Conservation (phyloP, 495 filamentous ascomycete species). For the Tirmania nivea region DNA sequence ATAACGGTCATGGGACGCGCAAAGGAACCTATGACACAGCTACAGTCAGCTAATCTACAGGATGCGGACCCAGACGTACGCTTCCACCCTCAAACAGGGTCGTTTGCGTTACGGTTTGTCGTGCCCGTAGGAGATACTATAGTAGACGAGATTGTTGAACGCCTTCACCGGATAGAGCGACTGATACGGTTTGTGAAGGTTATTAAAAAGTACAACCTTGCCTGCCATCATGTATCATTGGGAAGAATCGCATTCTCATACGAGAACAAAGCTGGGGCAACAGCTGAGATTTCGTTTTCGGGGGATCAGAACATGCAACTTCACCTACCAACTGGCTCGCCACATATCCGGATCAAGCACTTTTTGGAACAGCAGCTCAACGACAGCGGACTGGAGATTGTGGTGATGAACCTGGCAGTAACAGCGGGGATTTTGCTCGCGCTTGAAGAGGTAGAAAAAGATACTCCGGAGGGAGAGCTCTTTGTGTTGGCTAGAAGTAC, state of each 20-base stretch:
- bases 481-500: constrained; percentile 24
- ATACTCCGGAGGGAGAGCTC: constrained; percentile 24
- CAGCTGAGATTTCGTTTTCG: background rate
- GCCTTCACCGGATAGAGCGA: constrained; percentile 38
- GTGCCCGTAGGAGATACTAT: constrained; percentile 34
- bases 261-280: constrained; percentile 10
- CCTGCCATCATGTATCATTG: constrained; percentile 35
- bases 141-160: constrained; percentile 30
- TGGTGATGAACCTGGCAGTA: constrained; percentile 31
- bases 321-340: constrained; percentile 40
- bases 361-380: constrained; percentile 42
- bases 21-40: constrained; percentile 9
- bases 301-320: constrained; percentile 24
- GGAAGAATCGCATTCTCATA: constrained; percentile 43
- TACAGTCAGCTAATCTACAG: constrained; percentile 6
- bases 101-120: constrained; percentile 36
- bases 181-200: constrained; percentile 43
- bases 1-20: constrained; percentile 11
- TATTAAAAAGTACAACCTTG: constrained; percentile 31
- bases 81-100: constrained; percentile 33
- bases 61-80: constrained; percentile 33
- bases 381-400: constrained; percentile 30
- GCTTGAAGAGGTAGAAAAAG: constrained; percentile 34
- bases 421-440: constrained; percentile 49
- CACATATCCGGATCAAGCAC: constrained; percentile 51